Base-by-base conservation (phyloP, 2,329 filamentous ascomycete species). In the Beauveria asiatica region DNA sequence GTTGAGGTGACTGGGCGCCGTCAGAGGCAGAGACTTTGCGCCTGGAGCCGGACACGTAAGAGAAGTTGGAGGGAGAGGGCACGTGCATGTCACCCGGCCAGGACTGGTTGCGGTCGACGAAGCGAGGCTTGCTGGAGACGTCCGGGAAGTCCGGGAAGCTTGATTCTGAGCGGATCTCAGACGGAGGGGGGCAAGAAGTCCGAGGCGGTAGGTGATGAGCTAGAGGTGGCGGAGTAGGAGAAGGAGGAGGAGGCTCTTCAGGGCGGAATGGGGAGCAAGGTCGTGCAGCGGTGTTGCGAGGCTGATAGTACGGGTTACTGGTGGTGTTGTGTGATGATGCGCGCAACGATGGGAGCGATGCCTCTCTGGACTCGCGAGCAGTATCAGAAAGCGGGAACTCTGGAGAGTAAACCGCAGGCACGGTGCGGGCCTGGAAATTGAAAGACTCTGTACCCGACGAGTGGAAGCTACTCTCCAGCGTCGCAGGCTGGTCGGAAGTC, bases 251-350 rank as follows among this genome's bases (percentile, higher is more conserved):
- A 9, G 39, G 11, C 13, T 48, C 53, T 5, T 30, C 19, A 30
- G 9, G 48, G 23, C 30, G 10, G 17, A 33, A 57, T 11, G 55
- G 33, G 21, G 55, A 50, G 4, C 33, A 57, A 3, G 39, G 54
- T 13, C 45, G 37, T 27, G 16, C 16, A 10, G 44, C 21, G 16
- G 45, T 65, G 65, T 41, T 67, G 65, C 41, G 54, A 48, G 70
- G 69, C 23, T 66, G 67, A 44, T 74, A 74, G 59, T 73, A 74
- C 1, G 72, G 76, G 64, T 69, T 71, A 63, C 48, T 69, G 62
- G 49, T 27, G 52, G 19, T 55, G 39, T 30, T 13, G 30, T 48
- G 19, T 13, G 39, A 16, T 46, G 44, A 8, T 46, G 44, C 16
- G 44, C 13, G n/a, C 17, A 2, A 37, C 33, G 33, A 37, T 16